Percentiles rank a stretch among this genome's conserved stretches.
Conservation (phyloP, 2,329 filamentous ascomycete species). For the Fusarium longipes region DNA sequence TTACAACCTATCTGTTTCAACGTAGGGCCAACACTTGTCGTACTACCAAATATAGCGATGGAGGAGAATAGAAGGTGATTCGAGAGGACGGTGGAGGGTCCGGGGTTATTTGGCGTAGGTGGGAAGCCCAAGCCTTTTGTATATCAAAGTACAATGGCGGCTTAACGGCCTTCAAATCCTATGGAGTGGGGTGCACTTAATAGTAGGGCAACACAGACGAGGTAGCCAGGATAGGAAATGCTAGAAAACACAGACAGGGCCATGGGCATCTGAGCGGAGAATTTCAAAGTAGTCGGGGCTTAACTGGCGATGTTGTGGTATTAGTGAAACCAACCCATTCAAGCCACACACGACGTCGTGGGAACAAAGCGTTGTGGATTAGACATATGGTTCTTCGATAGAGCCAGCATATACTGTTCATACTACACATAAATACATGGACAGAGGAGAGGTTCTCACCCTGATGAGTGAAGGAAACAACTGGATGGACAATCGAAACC, state of each 20-base stretch:
- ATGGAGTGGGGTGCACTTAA: slow-evolving; percentile 38
- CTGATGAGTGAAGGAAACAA: slow-evolving; percentile 47
- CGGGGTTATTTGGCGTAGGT: slow-evolving; percentile 30
- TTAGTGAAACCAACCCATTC: slow-evolving; percentile 47
- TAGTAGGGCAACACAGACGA: slow-evolving; percentile 52
- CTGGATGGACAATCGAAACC: slow-evolving; percentile 47
- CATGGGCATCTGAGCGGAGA: slow-evolving; percentile 44
- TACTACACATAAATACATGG: not conserved
- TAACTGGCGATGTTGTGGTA: slow-evolving; percentile 42
- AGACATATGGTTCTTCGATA: slow-evolving; percentile 39
- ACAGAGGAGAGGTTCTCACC: slow-evolving; percentile 28
- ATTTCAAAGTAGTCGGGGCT: slow-evolving; percentile 46
- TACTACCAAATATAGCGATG: slow-evolving; percentile 14
- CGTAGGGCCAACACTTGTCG: slow-evolving; percentile 16
- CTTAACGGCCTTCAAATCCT: slow-evolving; percentile 40
- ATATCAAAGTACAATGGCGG: slow-evolving; percentile 47
- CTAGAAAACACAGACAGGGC: slow-evolving; percentile 46
- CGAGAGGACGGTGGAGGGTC: slow-evolving; percentile 25
- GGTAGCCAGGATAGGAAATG: slow-evolving; percentile 55
- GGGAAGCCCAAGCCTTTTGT: slow-evolving; percentile 48
- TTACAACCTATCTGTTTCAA: slow-evolving; percentile 9
- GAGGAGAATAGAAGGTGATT: slow-evolving; percentile 17
- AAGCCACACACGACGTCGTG: slow-evolving; percentile 45
- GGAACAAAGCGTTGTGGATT: slow-evolving; percentile 43
- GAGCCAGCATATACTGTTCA: slow-evolving; percentile 26